phyloP scores from a whole-genome alignment of 345 rosid species.

The Citrus inodora region DNA sequence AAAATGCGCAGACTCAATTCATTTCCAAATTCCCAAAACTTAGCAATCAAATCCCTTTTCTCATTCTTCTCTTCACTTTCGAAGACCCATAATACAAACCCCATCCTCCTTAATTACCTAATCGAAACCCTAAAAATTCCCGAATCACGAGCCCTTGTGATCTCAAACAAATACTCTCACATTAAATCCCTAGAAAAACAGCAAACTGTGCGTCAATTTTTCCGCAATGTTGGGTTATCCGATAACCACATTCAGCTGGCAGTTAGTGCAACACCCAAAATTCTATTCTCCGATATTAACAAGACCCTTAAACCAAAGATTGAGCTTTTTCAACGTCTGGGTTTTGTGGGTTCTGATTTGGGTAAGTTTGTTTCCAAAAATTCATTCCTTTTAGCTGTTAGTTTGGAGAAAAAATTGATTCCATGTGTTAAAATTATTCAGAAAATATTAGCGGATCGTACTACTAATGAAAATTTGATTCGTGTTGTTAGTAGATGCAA shows the following conservation, averaged over 20 bases:
- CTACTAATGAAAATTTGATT: slow-evolving; percentile 19
- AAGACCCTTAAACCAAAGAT: slow-evolving; percentile 32
- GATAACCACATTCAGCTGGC: slow-evolving; percentile 20
- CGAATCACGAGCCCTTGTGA: slow-evolving; percentile 7
- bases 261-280: slow-evolving; percentile 14
- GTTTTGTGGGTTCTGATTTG: slow-evolving; percentile 6
- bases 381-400: slow-evolving; percentile 8
- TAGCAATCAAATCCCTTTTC: not conserved
- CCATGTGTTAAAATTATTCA: slow-evolving; percentile 23
- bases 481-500: slow-evolving; percentile 17
- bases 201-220: slow-evolving; percentile 4
- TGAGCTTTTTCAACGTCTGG: slow-evolving; percentile 19
- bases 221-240: slow-evolving; percentile 24
- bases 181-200: slow-evolving; percentile 20
- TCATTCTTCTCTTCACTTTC: slow-evolving; percentile 16
- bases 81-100: not conserved
- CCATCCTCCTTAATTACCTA: slow-evolving; percentile 6
- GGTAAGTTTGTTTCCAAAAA: slow-evolving; percentile 25
- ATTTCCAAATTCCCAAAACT: not conserved
- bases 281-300: slow-evolving; percentile 21
- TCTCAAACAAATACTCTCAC: slow-evolving; percentile 9
- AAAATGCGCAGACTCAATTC: slow-evolving; percentile 10
- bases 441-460: slow-evolving; percentile 17
- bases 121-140: slow-evolving; percentile 7
- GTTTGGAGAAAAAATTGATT: slow-evolving; percentile 28